Conservation (phyloP, 306 rosid genomes). For the Boehmeria nivea region DNA sequence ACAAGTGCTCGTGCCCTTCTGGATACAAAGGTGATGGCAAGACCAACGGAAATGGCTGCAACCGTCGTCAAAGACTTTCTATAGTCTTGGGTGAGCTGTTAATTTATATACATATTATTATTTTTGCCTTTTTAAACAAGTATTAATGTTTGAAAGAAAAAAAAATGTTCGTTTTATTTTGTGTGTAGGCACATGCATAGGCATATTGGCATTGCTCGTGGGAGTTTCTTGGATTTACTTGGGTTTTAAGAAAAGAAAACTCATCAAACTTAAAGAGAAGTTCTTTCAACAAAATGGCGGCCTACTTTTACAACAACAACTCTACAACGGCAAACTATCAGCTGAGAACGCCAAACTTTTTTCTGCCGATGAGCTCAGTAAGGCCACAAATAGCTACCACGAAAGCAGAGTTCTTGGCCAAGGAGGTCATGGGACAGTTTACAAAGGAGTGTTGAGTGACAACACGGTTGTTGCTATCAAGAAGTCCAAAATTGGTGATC, state of each 20-base stretch:
- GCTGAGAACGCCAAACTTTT: constrained; percentile 3
- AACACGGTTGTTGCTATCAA: constrained; percentile 17
- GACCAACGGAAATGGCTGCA: no score
- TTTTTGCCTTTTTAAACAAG: no score
- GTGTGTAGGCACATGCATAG: not conserved
- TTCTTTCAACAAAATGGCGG: constrained; percentile 27
- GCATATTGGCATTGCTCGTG: constrained; percentile 2
- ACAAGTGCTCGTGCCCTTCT: no score
- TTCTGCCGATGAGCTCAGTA: constrained; percentile 11
- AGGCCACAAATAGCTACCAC: constrained; percentile 18
- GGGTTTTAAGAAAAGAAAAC: constrained; percentile 7
- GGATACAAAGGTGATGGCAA: no score
- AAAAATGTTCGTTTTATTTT: no score
- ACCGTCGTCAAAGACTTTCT: no score
- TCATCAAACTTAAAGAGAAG: not conserved
- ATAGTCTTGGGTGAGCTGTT: no score
- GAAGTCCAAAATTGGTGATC: constrained; percentile 16
- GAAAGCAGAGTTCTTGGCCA: constrained; percentile 14
- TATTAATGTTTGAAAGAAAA: no score
- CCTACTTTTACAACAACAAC: constrained; percentile 11
- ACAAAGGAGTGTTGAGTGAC: constrained; percentile 14
- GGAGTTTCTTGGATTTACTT: constrained; percentile 11
- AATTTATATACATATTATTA: no score
- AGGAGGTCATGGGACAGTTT: constrained; percentile 23
- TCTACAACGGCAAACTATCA: not conserved